A percentile compares a stretch with the other conserved stretches of the same genome.
Evolutionary conservation across 2,329 filamentous ascomycete genomes (phyloP).

Genomic region (Talaromyces marneffei): DNA sequence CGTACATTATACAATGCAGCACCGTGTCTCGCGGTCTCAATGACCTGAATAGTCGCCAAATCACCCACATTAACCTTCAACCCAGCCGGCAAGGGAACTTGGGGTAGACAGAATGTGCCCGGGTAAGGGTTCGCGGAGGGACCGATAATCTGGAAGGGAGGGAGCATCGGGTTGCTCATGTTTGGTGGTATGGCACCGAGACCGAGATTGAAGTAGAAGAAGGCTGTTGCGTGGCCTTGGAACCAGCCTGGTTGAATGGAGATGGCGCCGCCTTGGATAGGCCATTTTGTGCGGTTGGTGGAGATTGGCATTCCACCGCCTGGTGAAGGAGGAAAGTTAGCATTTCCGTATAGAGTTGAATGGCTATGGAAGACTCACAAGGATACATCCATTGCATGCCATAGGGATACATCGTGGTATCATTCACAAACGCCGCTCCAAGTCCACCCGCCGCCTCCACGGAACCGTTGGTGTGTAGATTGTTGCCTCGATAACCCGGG

Average conservation of each 20-base stretch:
- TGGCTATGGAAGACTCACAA: conserved; percentile 57
- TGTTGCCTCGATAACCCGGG: conserved; percentile 82
- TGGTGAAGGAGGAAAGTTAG: conserved; percentile 38
- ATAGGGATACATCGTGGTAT: conserved; percentile 59
- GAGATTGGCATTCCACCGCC: conserved; percentile 77
- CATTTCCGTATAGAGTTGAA: neutral
- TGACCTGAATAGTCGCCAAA: conserved; percentile 81
- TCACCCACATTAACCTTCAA: conserved; percentile 70
- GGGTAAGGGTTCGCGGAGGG: conserved; percentile 79
- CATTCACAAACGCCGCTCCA: conserved; percentile 42
- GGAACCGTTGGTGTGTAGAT: conserved; percentile 68
- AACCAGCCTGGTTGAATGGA: conserved; percentile 95
- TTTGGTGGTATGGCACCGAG: conserved; percentile 75
- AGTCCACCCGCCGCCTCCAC: conserved; percentile 42
- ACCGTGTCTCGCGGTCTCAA: conserved; percentile 77
- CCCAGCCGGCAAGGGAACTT: conserved; percentile 74
- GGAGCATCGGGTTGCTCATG: conserved; percentile 78
- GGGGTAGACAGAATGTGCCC: conserved; percentile 81
- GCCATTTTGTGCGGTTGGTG: conserved; percentile 86
- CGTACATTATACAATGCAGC: conserved; percentile 74
- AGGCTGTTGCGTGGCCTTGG: conserved; percentile 72
- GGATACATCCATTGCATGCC: conserved; percentile 96
- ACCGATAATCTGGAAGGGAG: conserved; percentile 75
- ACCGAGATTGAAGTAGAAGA: conserved; percentile 88
- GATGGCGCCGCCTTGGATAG: conserved; percentile 77